Conservation (phyloP, 2,329 filamentous ascomycete species). For the Bretziella fagacearum region DNA sequence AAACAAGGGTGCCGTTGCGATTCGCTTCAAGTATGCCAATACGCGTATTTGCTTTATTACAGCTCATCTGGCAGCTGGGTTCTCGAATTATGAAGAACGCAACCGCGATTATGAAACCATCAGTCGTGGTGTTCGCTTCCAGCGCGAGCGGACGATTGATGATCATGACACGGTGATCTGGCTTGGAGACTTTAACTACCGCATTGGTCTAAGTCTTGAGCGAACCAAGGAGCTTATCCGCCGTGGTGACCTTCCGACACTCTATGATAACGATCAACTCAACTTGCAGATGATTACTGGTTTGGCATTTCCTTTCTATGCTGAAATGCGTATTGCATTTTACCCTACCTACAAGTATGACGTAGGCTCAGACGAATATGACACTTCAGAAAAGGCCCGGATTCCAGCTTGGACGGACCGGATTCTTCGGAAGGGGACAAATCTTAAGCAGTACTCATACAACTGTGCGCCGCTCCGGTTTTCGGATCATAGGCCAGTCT, state of each 20-base stretch:
- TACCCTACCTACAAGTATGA: conserved; percentile 94
- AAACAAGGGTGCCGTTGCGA: conserved; percentile 94
- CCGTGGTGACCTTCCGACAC: conserved; percentile 51
- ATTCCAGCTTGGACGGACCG: conserved; percentile 97
- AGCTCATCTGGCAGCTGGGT: conserved; percentile 87
- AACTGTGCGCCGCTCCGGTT: conserved; percentile 67
- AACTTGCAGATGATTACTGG: conserved; percentile 95
- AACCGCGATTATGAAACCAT: conserved; percentile 90
- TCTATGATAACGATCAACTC: conserved; percentile 90
- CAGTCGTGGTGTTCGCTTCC: conserved; percentile 71
- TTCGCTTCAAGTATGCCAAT: conserved; percentile 85
- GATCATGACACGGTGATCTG: conserved; percentile 84
- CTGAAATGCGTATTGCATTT: conserved; percentile 75
- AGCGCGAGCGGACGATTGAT: conserved; percentile 76
- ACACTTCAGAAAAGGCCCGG: conserved; percentile 86
- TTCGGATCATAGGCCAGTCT: conserved; percentile 93
- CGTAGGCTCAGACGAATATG: conserved; percentile 72
- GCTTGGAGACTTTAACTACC: conserved; percentile 97
- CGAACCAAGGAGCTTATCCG: conserved; percentile 59
- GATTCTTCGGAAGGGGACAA: conserved; percentile 69
- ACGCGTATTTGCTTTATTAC: conserved; percentile 92
- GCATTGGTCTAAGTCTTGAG: conserved; percentile 71
- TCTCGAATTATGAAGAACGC: conserved; percentile 89
- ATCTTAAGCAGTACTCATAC: conserved; percentile 70
- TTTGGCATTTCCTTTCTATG: conserved; percentile 77